Evolutionary conservation across 257 asterid species (phyloP).

Genomic region (Nemophila menziesii): DNA sequence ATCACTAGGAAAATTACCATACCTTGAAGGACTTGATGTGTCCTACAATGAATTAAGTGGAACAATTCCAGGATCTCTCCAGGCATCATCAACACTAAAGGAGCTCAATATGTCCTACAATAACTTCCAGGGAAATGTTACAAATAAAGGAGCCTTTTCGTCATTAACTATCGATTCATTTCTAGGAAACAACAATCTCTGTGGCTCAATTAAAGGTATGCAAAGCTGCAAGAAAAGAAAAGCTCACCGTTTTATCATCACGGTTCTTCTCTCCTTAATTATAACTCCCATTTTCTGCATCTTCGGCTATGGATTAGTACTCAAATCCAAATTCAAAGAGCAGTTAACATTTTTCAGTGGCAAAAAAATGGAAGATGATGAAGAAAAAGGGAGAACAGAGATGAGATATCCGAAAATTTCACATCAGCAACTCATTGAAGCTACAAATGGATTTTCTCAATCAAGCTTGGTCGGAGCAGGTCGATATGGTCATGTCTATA

Average conservation of each 20-base stretch:
- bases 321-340: slow-evolving; percentile 28
- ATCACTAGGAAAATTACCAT: slow-evolving; percentile 44
- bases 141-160: slow-evolving; percentile 41
- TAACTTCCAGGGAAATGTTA: slow-evolving; percentile 34
- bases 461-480: slow-evolving; percentile 63
- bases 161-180: slow-evolving; percentile 33
- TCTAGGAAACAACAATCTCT: slow-evolving; percentile 39
- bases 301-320: slow-evolving; percentile 36
- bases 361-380: slow-evolving; percentile 19
- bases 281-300: slow-evolving; percentile 46
- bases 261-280: slow-evolving; percentile 53
- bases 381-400: slow-evolving; percentile 27
- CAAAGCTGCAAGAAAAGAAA: slow-evolving; percentile 24
- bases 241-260: slow-evolving; percentile 34
- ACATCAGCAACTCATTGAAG: slow-evolving; percentile 46
- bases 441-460: slow-evolving; percentile 51
- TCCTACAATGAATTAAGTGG: slow-evolving; percentile 47
- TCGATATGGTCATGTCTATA: slow-evolving; percentile 57
- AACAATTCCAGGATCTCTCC: slow-evolving; percentile 37
- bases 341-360: slow-evolving; percentile 14
- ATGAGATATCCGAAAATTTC: slow-evolving; percentile 54
- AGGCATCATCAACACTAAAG: slow-evolving; percentile 31
- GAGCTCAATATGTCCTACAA: slow-evolving; percentile 56
- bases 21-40: slow-evolving; percentile 42
- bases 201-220: slow-evolving; percentile 49